Conservation (phyloP, 2,329 filamentous ascomycete genomes). For the Alternaria atra region DNA sequence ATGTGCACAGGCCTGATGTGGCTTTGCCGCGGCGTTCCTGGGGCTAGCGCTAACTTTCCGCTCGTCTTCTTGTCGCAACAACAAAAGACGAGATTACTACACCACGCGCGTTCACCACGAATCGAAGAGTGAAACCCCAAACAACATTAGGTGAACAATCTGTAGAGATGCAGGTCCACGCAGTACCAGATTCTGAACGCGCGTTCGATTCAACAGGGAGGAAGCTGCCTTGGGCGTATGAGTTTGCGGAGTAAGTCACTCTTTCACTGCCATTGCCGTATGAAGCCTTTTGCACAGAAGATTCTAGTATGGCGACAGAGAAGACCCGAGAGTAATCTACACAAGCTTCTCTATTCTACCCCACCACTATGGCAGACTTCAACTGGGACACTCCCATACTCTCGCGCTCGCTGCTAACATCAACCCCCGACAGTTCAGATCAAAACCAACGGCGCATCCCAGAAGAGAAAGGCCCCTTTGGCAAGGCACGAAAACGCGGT, state of each 20-base stretch:
- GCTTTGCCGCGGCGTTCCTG: conserved; percentile 37
- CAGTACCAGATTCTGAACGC: conserved; percentile 69
- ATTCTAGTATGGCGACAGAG: background rate
- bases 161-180: conserved; percentile 69
- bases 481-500: conserved; percentile 58
- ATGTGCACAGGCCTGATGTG: conserved; percentile 33
- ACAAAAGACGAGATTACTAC: conserved; percentile 30
- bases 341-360: background rate
- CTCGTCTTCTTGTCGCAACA: conserved; percentile 35
- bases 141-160: background rate
- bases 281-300: background rate
- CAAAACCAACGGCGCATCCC: conserved; percentile 62
- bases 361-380: conserved; percentile 2
- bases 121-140: conserved; percentile 1
- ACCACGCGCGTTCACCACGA: conserved; percentile 14
- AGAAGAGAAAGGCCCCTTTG: conserved; percentile 70
- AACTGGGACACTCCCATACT: conserved; percentile 2
- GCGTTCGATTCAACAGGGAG: conserved; percentile 67
- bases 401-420: conserved; percentile 24
- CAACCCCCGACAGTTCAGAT: conserved; percentile 37
- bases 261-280: background rate
- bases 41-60: conserved; percentile 22
- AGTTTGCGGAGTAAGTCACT: conserved; percentile 66
- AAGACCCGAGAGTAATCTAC: background rate
- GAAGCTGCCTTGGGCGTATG: conserved; percentile 69